A percentile compares a stretch with the other conserved stretches of the same genome.
phyloP scores from a whole-genome alignment of 371 early-diverging fungal species.

The Lichtheimia hyalospora region DNA sequence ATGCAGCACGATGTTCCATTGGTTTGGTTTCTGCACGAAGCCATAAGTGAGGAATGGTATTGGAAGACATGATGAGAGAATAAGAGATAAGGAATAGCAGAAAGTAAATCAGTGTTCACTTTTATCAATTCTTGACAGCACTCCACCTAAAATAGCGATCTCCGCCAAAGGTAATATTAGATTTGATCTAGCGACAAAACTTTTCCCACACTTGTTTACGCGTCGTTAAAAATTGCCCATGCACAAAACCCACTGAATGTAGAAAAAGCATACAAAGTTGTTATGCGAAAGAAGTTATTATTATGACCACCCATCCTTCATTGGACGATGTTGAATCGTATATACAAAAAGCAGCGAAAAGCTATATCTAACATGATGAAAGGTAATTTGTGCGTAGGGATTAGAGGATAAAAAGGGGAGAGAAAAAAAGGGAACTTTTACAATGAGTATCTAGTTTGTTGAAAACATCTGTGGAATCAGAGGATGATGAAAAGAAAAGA shows the following conservation, averaged over 20 bases:
- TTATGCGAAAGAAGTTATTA: constrained; percentile 1
- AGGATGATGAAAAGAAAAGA: constrained; percentile 1
- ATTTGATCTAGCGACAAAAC: no score
- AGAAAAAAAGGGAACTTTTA: constrained; percentile 8
- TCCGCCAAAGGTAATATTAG: no score
- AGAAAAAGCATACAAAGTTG: no score
- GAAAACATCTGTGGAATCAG: constrained; percentile 32
- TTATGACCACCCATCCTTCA: constrained; percentile 15
- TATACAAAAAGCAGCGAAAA: constrained; percentile 13
- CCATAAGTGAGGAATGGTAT: constrained; percentile 77
- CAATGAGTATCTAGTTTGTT: constrained; percentile 38
- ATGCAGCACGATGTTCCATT: constrained; percentile 91
- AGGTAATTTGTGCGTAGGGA: not conserved
- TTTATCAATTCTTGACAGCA: no score
- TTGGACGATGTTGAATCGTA: constrained; percentile 22
- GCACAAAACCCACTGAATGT: no score
- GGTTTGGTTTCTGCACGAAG: constrained; percentile 96
- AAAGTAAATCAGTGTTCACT: not conserved
- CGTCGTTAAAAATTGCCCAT: no score
- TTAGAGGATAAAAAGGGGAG: constrained; percentile 1
- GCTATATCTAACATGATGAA: constrained; percentile 15
- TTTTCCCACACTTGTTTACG: no score
- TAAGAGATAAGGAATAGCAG: not conserved
- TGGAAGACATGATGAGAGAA: constrained; percentile 3
- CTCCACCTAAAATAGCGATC: no score